phyloP scores from a whole-genome alignment of 148 eudicot species.

The Mesembryanthemum crystallinum region DNA sequence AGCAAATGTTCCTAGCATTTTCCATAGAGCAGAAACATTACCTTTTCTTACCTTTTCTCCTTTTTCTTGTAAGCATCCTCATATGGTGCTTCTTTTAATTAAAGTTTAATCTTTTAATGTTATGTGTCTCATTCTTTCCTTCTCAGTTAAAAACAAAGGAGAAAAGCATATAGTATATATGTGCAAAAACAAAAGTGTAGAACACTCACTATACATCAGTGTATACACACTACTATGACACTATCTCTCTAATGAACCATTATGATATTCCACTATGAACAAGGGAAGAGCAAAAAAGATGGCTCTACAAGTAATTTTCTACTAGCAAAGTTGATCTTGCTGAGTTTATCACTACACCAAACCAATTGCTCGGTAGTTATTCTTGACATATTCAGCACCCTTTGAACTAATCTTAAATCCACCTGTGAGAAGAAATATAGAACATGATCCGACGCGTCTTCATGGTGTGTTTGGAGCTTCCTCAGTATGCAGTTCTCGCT shows the following conservation, averaged over 20 bases:
- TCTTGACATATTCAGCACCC: constrained; percentile 76
- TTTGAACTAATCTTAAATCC: constrained; percentile 65
- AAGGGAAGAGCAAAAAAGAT: constrained; percentile 83
- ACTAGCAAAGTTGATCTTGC: constrained; percentile 49
- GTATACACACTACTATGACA: neutral
- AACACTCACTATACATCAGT: neutral
- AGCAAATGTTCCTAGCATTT: no score
- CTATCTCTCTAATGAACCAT: neutral
- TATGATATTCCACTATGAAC: constrained; percentile 30
- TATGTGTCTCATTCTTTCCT: no score
- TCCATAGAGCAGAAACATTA: no score
- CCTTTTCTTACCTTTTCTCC: no score
- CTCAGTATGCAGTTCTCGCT: constrained; percentile 60
- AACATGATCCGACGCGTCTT: constrained; percentile 46
- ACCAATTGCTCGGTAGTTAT: constrained; percentile 71
- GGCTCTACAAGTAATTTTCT: constrained; percentile 60
- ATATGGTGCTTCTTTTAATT: no score
- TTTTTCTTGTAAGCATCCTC: no score
- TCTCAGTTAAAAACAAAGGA: no score
- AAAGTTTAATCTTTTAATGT: no score
- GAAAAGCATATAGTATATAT: no score
- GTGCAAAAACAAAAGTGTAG: no score
- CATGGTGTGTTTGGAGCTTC: constrained; percentile 39
- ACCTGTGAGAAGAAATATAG: constrained; percentile 78
- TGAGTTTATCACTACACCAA: constrained; percentile 78